Evolutionary conservation across 495 filamentous ascomycete species (phyloP), one percentile per base, ranked within the genome.

Genomic region (Penicillium longicatenatum): DNA sequence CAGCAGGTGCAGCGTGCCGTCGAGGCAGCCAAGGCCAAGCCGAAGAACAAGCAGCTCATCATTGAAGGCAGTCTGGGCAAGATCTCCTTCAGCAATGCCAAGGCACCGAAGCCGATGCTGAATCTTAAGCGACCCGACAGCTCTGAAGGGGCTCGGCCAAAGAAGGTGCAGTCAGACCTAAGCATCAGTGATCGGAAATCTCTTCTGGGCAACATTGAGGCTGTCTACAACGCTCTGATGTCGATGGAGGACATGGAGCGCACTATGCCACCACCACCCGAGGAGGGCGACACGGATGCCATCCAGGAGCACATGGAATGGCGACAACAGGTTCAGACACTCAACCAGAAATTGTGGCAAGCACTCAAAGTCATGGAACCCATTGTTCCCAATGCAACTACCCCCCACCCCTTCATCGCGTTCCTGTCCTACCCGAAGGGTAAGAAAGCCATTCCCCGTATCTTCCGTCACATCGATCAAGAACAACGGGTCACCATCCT

Each of bases 21-120:
- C 0, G 94, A 98, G 62, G 95, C 94, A 3, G 95, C 95, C 33
- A 98, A 98, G 71, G 86, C 87, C 41, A 93, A 96, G 73, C 94
- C 94, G 5, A 99, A 99, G 78, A 96, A 93, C 68, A 97, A 96
- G 73, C 92, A 96, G 66, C 81, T 99, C n/a, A 91, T 97, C 19
- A 92, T 99, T 46, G 94, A 98, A 70, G 94, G 94, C n/a, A 97
- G 92, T 63, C 71, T 99, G 57, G 94, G 94, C 54, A 99, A 99
- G 75, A 99, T 99, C 33, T 92, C 92, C 0, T 99, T 98, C 78
- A 96, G 93, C 77, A 99, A 99, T 66, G 91, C 93, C 31, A 98
- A 97, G 73, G 95, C 94, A 0, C 94, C 94, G 0, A 91, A 93
- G 70, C 92, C 93, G 29, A 82, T 97, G 61, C 83, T 99, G 31